A percentile compares a stretch with the other conserved stretches of the same genome.
phyloP scores from a whole-genome alignment of 345 rosid genomes.

The Eucalyptus erythrocorys region DNA sequence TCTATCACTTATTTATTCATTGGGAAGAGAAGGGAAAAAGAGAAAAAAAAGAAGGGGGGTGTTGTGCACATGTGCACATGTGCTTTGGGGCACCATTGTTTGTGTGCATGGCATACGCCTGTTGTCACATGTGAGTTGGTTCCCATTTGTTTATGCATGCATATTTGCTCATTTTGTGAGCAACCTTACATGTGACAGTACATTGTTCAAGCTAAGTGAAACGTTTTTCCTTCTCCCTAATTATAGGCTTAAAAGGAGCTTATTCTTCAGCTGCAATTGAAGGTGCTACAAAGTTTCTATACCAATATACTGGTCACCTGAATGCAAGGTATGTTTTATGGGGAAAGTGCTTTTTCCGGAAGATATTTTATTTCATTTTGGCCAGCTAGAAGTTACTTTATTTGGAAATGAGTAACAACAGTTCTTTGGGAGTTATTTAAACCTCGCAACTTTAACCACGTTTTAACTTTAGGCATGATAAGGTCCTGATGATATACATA shows the following conservation, averaged over 20 bases:
- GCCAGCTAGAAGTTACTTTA: neutral
- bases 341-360: neutral
- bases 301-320: slow-evolving; percentile 48
- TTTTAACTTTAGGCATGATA: neutral
- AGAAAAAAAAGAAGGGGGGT: accelerated
- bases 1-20: neutral
- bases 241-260: slow-evolving; percentile 60
- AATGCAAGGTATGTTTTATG: slow-evolving; percentile 28
- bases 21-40: neutral
- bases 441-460: neutral
- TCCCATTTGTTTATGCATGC: neutral
- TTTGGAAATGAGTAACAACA: neutral
- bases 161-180: neutral
- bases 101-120: neutral
- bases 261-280: slow-evolving; percentile 65
- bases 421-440: neutral
- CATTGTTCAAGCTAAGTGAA: neutral
- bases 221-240: neutral
- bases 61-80: neutral
- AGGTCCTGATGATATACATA: neutral
- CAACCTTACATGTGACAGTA: neutral
- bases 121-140: neutral
- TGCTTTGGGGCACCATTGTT: neutral
- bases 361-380: neutral
- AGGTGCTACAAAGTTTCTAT: slow-evolving; percentile 45